These are phyloP conservation scores for Pulveroboletus sp. DNA, from an alignment of 1,284 basidiomycete genomes.

Conservation along the genomic window DNA sequence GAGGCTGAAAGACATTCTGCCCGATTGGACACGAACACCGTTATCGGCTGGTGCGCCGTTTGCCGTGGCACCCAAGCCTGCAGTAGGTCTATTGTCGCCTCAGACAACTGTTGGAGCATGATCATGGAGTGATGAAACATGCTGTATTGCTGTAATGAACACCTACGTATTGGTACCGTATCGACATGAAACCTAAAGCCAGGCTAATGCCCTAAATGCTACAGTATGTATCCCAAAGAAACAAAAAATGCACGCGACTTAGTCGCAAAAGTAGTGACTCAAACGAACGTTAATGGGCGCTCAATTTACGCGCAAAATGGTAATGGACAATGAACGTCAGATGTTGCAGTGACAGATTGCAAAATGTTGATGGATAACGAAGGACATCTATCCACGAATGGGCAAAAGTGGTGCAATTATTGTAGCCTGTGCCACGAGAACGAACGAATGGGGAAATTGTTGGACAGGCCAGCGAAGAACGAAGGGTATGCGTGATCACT, in stretches of 20 bases:
- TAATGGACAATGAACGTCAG: too few species aligned
- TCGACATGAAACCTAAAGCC: constrained; percentile 13
- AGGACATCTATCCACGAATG: constrained; percentile 2
- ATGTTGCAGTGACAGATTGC: background rate
- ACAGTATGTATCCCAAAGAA: background rate
- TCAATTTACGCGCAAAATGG: too few species aligned
- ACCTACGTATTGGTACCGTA: constrained; percentile 9
- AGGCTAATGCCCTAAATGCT: constrained; percentile 15
- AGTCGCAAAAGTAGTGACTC: constrained; percentile 1
- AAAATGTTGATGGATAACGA: background rate
- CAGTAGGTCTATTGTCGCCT: constrained; percentile 18
- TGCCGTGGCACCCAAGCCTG: constrained; percentile 32
- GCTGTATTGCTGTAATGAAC: constrained; percentile 12
- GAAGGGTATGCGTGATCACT: background rate
- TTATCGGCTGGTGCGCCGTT: constrained; percentile 63
- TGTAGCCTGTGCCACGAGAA: constrained; percentile 15
- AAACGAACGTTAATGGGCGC: constrained; percentile 7
- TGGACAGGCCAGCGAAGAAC: constrained; percentile 11
- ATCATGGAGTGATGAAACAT: background rate
- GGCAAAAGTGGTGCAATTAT: background rate
- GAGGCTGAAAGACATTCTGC: constrained; percentile 50
- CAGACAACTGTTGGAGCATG: constrained; percentile 37
- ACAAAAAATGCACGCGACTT: background rate
- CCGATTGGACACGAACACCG: constrained; percentile 77
- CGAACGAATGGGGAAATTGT: constrained; percentile 4